Percentiles rank a stretch among this genome's conserved stretches.
These are phyloP conservation scores for Periconia sp. DNA, from an alignment of 2,329 filamentous ascomycete species.

Conservation along the genomic window DNA sequence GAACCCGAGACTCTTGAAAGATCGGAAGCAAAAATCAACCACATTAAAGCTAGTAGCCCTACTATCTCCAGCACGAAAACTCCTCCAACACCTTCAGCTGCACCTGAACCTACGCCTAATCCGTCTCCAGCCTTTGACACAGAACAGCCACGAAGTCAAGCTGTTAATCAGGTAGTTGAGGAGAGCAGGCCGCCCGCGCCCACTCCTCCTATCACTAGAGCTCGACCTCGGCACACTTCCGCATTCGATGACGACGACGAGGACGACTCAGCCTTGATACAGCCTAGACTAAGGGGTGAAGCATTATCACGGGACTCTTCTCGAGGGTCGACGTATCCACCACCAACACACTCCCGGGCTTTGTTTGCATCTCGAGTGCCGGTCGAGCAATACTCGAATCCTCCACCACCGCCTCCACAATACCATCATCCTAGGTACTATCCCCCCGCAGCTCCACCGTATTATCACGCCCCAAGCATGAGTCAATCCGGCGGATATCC, in stretches of 20 bases:
- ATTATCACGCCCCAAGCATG: constrained; percentile 42
- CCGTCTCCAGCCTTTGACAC: constrained; percentile 28
- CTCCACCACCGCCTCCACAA: constrained; percentile 69
- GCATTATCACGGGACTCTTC: constrained; percentile 29
- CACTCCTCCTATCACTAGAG: constrained; percentile 38
- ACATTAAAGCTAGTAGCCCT: too few relatives aligned
- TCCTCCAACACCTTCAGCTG: constrained; percentile 21
- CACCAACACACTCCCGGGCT: constrained; percentile 34
- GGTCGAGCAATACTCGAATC: constrained; percentile 51
- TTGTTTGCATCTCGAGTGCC: constrained; percentile 45
- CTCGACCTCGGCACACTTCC: constrained; percentile 33
- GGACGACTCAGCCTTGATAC: constrained; percentile 38
- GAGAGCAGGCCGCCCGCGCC: constrained; percentile 42
- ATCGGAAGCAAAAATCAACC: too few relatives aligned
- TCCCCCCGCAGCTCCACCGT: constrained; percentile 40
- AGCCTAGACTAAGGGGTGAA: constrained; percentile 38
- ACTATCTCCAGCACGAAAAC: too few relatives aligned
- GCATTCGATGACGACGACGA: constrained; percentile 42
- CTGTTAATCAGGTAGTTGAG: constrained; percentile 28
- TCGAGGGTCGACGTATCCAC: constrained; percentile 26
- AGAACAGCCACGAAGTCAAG: constrained; percentile 26
- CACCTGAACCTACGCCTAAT: constrained; percentile 19
- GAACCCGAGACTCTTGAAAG: too few relatives aligned
- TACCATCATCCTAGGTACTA: constrained; percentile 46
- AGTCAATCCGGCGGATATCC: constrained; percentile 40